Evolutionary conservation across 805 yeast species (phyloP).

Genomic region (Zygoascus bituminiphila): DNA sequence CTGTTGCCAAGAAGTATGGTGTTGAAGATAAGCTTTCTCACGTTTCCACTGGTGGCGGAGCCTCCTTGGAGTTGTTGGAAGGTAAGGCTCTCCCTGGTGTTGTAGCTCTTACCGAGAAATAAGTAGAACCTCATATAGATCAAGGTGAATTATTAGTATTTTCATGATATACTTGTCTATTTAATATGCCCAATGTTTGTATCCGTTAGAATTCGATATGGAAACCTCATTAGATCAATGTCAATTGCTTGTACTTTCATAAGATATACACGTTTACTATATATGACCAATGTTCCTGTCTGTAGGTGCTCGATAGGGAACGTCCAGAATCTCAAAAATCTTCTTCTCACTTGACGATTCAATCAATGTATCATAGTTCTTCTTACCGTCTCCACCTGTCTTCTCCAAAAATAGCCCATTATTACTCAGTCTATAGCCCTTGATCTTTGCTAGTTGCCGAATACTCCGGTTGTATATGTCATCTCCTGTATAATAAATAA

Average conservation of each 20-base stretch:
- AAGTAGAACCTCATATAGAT: background rate
- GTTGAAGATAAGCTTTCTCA: constrained; percentile 94
- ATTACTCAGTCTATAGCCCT: constrained; percentile 35
- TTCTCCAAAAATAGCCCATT: constrained; percentile 33
- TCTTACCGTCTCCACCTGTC: constrained; percentile 8
- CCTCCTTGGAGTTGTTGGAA: constrained; percentile 95
- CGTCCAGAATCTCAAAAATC: constrained; percentile 39
- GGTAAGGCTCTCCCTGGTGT: constrained; percentile 99
- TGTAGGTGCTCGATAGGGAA: constrained; percentile 31
- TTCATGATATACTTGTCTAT: background rate
- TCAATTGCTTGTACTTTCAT: too few species aligned
- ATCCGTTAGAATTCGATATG: too few species aligned
- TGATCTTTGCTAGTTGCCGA: constrained; percentile 36
- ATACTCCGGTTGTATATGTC: constrained; percentile 42
- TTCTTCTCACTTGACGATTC: constrained; percentile 38
- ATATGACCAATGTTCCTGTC: constrained; percentile 23
- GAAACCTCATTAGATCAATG: background rate
- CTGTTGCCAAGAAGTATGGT: constrained; percentile 96
- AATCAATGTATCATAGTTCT: constrained; percentile 24
- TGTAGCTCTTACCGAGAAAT: constrained; percentile 73
- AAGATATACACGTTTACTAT: background rate
- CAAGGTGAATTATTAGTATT: background rate
- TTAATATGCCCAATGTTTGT: background rate
- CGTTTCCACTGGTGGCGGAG: constrained; percentile 99
- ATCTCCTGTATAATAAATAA: constrained; percentile 49